Evolutionary conservation across 257 asterid species (phyloP).

Genomic region (Orobanche coerulescens): DNA sequence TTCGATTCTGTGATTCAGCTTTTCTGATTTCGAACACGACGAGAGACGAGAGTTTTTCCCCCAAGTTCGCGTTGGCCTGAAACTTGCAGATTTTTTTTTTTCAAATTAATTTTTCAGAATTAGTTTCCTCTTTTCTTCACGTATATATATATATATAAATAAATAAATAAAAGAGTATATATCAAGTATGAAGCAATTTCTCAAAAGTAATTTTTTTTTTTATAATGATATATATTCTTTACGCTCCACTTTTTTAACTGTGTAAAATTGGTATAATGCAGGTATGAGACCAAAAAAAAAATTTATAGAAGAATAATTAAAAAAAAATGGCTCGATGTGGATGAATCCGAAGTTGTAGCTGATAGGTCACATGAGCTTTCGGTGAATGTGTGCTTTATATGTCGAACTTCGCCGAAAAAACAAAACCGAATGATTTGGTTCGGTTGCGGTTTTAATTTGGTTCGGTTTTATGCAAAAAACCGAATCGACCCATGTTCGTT

Average conservation of each 20-base stretch:
- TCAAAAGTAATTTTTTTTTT: too few species aligned
- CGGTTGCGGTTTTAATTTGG: too few species aligned
- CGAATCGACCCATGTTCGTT: too few species aligned
- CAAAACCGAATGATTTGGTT: constrained; percentile 16
- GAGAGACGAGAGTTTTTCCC: background rate
- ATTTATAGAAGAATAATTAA: background rate
- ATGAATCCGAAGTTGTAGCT: constrained; percentile 19
- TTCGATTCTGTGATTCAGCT: constrained; percentile 20
- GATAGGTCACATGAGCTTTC: constrained; percentile 21
- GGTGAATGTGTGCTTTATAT: constrained; percentile 21
- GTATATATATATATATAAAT: too few species aligned
- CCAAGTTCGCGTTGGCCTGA: constrained; percentile 21
- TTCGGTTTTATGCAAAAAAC: too few species aligned
- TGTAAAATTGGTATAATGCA: constrained; percentile 15
- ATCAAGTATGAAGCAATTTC: constrained; percentile 2
- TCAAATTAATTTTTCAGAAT: constrained; percentile 17
- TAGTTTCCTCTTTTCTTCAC: too few species aligned
- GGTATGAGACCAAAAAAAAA: constrained; percentile 15
- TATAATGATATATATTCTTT: too few species aligned
- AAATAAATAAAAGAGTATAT: too few species aligned
- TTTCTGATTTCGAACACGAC: constrained; percentile 9
- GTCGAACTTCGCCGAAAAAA: background rate
- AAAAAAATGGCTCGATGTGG: constrained; percentile 25
- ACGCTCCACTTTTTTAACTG: constrained; percentile 2
- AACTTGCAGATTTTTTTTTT: background rate